These are phyloP conservation scores for Eucalyptus microcorys DNA, from an alignment of 345 rosid species.

Conservation along the genomic window DNA sequence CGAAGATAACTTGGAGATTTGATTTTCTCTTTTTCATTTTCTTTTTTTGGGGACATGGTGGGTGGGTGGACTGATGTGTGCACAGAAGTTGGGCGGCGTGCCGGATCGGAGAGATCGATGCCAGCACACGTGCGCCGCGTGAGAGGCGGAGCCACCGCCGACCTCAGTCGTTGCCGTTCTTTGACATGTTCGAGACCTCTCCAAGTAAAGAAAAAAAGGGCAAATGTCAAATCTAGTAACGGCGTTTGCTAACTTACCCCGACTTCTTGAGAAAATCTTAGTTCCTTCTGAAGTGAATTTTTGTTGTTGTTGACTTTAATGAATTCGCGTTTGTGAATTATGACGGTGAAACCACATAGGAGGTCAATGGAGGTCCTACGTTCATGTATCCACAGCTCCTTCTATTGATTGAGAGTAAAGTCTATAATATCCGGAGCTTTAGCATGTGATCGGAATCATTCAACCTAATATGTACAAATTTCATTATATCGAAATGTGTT, in stretches of 20 bases:
- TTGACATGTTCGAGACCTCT: background rate
- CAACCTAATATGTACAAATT: rapidly evolving
- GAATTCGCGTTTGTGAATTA: background rate
- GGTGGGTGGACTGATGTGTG: background rate
- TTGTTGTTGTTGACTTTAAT: background rate
- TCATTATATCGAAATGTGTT: rapidly evolving
- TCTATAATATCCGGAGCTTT: background rate
- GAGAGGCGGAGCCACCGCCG: background rate
- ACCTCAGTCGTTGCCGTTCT: background rate
- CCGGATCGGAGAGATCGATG: background rate
- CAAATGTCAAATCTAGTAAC: background rate
- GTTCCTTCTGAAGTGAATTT: background rate
- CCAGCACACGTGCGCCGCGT: background rate
- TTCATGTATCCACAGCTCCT: background rate
- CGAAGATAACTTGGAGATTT: background rate
- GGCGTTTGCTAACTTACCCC: background rate
- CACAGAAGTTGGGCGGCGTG: background rate
- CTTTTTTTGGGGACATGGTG: background rate
- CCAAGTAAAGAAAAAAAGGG: background rate
- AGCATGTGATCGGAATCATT: background rate
- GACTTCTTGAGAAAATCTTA: background rate
- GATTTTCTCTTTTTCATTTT: background rate
- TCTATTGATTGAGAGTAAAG: background rate
- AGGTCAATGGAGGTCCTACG: background rate
- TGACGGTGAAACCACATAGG: background rate